These are phyloP conservation scores for Mycena polygramma DNA, from an alignment of 768 basidiomycete species.

Conservation along the genomic window DNA sequence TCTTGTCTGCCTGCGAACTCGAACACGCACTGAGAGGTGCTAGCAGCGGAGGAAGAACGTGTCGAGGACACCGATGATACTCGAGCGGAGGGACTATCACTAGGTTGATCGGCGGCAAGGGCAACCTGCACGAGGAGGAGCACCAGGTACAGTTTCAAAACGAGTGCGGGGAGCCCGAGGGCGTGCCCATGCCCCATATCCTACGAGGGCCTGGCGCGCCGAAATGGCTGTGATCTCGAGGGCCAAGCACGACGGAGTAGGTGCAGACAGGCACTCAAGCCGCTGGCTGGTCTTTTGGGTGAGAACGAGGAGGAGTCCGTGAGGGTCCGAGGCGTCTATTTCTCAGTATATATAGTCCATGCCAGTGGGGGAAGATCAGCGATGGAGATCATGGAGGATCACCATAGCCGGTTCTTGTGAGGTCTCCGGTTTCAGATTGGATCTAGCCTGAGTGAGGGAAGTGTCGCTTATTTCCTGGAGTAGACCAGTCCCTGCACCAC, in stretches of 20 bases:
- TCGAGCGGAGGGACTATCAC: background rate
- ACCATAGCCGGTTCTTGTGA: background rate
- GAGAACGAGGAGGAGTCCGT: background rate
- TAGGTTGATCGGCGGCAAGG: background rate
- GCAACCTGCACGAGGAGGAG: conserved; percentile 12
- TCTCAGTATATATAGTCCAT: background rate
- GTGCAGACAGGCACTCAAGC: background rate
- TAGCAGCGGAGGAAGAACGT: background rate
- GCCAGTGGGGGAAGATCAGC: background rate
- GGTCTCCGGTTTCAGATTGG: too few relatives aligned
- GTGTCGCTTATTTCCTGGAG: too few relatives aligned
- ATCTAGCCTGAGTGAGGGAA: too few relatives aligned
- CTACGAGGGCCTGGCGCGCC: conserved; percentile 5
- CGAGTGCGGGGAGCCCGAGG: conserved; percentile 14
- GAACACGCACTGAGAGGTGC: conserved; percentile 6
- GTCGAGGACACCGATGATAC: background rate
- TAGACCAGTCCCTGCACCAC: too few relatives aligned
- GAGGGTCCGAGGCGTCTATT: background rate
- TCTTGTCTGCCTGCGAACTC: background rate
- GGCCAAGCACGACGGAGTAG: too few relatives aligned
- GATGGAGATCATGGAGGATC: conserved; percentile 1
- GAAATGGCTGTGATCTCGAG: too few relatives aligned
- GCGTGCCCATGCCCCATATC: conserved; percentile 26
- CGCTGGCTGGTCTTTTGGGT: background rate
- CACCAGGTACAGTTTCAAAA: conserved; percentile 19